Conservation (phyloP, 2,329 filamentous ascomycete species). For the Fusarium heterosporum region DNA sequence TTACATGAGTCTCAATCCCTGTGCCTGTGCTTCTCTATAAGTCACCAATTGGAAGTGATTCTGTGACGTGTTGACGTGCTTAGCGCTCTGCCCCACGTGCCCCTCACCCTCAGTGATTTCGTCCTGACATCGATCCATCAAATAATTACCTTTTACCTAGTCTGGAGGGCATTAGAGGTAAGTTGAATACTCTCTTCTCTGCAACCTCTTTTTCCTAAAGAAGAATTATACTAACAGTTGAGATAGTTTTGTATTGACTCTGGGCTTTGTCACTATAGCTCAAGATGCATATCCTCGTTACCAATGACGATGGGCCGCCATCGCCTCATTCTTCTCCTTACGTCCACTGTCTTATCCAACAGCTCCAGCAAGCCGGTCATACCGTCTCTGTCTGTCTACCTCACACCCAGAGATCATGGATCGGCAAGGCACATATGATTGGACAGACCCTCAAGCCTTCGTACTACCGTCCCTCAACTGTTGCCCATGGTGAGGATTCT, state of each 20-base stretch:
- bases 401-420: constrained; percentile 94
- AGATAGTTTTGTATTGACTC: not conserved
- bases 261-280: not conserved
- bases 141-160: constrained; percentile 16
- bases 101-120: constrained; percentile 39
- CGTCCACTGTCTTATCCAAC: constrained; percentile 77
- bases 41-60: constrained; percentile 31
- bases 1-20: constrained; percentile 21
- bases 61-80: constrained; percentile 44
- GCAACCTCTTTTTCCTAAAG: not conserved
- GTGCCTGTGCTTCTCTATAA: constrained; percentile 9
- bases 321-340: constrained; percentile 83
- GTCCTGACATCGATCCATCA: constrained; percentile 18
- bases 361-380: constrained; percentile 80
- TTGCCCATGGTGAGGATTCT: constrained; percentile 55
- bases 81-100: constrained; percentile 44
- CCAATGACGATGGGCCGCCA: constrained; percentile 86
- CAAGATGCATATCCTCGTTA: constrained; percentile 72
- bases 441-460: constrained; percentile 85
- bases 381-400: constrained; percentile 92
- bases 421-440: constrained; percentile 97
- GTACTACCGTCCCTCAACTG: constrained; percentile 77
- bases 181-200: constrained; percentile 4
- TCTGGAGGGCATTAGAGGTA: constrained; percentile 18
- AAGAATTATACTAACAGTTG: not conserved